phyloP scores from a whole-genome alignment of 345 rosid genomes.

The Leavenworthia alabamica region DNA sequence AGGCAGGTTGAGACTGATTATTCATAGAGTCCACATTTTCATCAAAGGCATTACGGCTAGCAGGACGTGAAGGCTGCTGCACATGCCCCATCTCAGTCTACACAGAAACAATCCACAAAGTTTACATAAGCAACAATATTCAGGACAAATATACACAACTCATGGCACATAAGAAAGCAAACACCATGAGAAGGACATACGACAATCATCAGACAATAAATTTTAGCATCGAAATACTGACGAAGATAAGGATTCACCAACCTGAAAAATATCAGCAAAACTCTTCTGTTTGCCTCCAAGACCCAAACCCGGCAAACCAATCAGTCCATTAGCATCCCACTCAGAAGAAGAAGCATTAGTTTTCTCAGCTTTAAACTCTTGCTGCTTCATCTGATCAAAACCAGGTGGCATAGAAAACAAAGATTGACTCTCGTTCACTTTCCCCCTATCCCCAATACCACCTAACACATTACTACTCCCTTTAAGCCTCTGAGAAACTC shows the following conservation, averaged over 20 bases:
- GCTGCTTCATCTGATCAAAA: slow-evolving; percentile 44
- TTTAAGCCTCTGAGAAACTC: slow-evolving; percentile 58
- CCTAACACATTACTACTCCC: slow-evolving; percentile 37
- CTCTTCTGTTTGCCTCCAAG: slow-evolving; percentile 71
- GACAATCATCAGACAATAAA: neutral
- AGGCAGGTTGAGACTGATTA: slow-evolving; percentile 44
- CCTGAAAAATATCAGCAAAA: slow-evolving; percentile 88
- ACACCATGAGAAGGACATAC: no score
- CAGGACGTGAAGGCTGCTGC: slow-evolving; percentile 50
- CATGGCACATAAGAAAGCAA: no score
- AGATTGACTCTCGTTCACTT: slow-evolving; percentile 41
- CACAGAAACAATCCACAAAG: slow-evolving; percentile 6
- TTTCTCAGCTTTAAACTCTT: slow-evolving; percentile 30
- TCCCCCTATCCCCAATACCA: slow-evolving; percentile 64
- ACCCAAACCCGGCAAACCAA: slow-evolving; percentile 62
- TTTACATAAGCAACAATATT: neutral
- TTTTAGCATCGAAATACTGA: no score
- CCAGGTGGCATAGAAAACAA: slow-evolving; percentile 71
- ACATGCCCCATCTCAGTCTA: slow-evolving; percentile 38
- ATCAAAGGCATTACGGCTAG: slow-evolving; percentile 69
- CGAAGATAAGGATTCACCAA: slow-evolving; percentile 15
- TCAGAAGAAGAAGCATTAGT: slow-evolving; percentile 35
- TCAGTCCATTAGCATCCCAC: slow-evolving; percentile 89
- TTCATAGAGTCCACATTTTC: slow-evolving; percentile 46
- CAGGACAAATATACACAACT: neutral